phyloP scores from a whole-genome alignment of 139 green algal genomes.

The Medakamo hakoo region DNA sequence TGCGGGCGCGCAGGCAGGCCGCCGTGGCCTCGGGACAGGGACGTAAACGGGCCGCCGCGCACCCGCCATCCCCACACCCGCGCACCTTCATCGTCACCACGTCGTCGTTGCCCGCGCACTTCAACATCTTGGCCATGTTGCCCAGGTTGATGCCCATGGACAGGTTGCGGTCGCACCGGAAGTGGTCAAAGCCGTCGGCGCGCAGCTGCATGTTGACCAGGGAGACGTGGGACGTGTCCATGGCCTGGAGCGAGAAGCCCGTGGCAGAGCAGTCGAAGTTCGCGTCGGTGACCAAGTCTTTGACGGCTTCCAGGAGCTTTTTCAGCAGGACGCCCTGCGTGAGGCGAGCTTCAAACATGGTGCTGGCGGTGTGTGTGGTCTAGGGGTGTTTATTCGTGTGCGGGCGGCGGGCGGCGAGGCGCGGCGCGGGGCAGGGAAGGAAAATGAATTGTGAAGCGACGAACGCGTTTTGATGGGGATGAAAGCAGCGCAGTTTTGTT shows the following conservation, averaged over 20 bases:
- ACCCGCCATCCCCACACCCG: neutral
- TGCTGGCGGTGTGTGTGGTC: no score
- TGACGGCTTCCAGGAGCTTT: slow-evolving; percentile 90
- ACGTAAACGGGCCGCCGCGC: no score
- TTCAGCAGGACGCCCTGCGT: slow-evolving; percentile 55
- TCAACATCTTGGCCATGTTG: slow-evolving; percentile 96
- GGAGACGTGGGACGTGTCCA: slow-evolving; percentile 94
- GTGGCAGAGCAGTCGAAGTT: slow-evolving; percentile 89
- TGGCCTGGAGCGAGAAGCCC: slow-evolving; percentile 85
- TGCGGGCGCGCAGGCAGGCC: no score
- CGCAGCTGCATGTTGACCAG: slow-evolving; percentile 71
- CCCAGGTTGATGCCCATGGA: slow-evolving; percentile 83
- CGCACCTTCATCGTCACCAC: slow-evolving; percentile 80
- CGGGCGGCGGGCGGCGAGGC: no score
- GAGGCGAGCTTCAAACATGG: slow-evolving; percentile 68
- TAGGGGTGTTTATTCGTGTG: no score
- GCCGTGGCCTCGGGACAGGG: no score
- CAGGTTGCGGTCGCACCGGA: slow-evolving; percentile 79
- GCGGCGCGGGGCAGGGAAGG: neutral
- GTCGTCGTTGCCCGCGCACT: slow-evolving; percentile 92
- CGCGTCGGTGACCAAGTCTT: slow-evolving; percentile 91
- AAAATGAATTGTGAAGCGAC: no score
- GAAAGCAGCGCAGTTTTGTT: no score
- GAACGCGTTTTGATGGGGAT: no score
- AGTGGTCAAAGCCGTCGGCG: slow-evolving; percentile 94